Evolutionary conservation across 768 basidiomycete species (phyloP).

Genomic region (Termitomyces sp.): DNA sequence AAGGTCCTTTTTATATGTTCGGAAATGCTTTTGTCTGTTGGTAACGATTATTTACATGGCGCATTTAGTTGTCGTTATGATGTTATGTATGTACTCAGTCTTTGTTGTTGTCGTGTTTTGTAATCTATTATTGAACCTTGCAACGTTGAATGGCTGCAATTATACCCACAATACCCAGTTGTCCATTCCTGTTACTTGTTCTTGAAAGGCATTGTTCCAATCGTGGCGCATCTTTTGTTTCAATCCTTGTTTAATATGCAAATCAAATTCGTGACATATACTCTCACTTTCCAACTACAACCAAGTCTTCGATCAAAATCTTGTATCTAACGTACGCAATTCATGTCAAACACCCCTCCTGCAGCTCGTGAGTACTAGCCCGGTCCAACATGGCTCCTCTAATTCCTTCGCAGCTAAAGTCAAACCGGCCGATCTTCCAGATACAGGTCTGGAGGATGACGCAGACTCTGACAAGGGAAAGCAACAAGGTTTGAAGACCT

Average conservation of each 20-base stretch:
- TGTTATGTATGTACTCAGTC: neutral
- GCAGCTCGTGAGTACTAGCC: slow-evolving; percentile 11
- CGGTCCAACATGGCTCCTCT: neutral
- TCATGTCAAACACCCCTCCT: slow-evolving; percentile 1
- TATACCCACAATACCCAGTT: neutral
- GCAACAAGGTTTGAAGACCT: neutral
- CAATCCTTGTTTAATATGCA: neutral
- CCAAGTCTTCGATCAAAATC: neutral
- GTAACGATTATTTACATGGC: neutral
- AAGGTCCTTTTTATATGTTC: neutral
- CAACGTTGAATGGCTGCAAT: neutral
- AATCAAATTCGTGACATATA: slow-evolving; percentile 4
- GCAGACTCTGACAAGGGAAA: neutral
- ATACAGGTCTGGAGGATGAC: slow-evolving; percentile 5
- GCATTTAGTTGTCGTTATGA: neutral
- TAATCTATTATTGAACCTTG: neutral
- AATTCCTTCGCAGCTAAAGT: slow-evolving; percentile 8
- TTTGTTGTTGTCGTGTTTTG: neutral
- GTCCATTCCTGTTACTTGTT: neutral
- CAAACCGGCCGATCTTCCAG: slow-evolving; percentile 14
- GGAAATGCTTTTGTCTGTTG: neutral
- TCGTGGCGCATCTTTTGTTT: slow-evolving; percentile 1
- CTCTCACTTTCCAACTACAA: neutral
- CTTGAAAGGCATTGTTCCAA: neutral
- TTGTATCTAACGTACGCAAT: neutral